Evolutionary conservation across 2,329 filamentous ascomycete genomes (phyloP).

Genomic region (Hansfordia pulvinata): DNA sequence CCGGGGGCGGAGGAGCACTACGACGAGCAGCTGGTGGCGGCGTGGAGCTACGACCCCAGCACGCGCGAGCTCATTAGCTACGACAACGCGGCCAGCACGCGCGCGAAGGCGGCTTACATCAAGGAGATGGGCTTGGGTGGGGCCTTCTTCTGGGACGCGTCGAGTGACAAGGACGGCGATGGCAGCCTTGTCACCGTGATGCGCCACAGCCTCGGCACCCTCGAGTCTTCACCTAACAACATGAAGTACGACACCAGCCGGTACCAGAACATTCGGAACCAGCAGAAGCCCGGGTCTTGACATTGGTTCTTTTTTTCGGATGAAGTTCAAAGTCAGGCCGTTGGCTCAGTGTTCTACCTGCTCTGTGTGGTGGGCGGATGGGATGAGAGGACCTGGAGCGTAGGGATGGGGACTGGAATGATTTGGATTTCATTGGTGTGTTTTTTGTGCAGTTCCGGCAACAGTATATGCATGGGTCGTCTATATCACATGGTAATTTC

Average conservation of each 20-base stretch:
- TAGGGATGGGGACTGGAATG: no score
- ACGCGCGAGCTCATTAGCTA: constrained; percentile 56
- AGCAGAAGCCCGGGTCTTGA: constrained; percentile 18
- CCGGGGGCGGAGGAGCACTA: no score
- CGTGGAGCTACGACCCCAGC: constrained; percentile 54
- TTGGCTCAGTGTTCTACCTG: no score
- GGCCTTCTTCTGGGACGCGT: constrained; percentile 76
- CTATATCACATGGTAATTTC: no score
- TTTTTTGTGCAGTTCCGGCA: no score
- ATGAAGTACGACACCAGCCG: constrained; percentile 40
- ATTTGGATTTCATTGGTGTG: constrained; percentile 1
- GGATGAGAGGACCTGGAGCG: no score
- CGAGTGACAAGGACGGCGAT: constrained; percentile 41
- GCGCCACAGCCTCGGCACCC: constrained; percentile 27
- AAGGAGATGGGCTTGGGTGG: constrained; percentile 49
- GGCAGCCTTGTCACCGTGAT: constrained; percentile 45
- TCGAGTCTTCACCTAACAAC: constrained; percentile 38
- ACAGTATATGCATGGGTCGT: not conserved
- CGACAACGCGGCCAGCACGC: constrained; percentile 44
- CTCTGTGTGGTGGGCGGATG: no score
- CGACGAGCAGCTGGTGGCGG: constrained; percentile 58
- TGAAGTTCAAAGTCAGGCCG: no score
- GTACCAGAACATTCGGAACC: constrained; percentile 44
- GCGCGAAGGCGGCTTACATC: constrained; percentile 52
- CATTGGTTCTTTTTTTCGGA: no score